These are phyloP conservation scores for Letharia lupina DNA, from an alignment of 495 filamentous ascomycete genomes.

Conservation along the genomic window DNA sequence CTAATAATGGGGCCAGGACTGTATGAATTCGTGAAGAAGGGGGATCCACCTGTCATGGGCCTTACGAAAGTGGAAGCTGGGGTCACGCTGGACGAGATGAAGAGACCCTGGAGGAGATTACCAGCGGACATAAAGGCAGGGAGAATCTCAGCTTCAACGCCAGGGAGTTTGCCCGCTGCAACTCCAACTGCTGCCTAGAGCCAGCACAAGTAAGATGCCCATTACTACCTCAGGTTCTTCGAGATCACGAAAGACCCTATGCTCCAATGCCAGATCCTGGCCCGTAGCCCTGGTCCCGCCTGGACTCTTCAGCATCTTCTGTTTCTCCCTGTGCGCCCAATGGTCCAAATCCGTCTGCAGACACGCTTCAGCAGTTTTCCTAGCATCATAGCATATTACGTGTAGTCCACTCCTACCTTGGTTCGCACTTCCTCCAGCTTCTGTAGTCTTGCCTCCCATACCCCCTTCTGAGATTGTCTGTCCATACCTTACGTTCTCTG, in stretches of 20 bases:
- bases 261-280: conserved; percentile 48
- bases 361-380: conserved; percentile 6
- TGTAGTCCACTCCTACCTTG: conserved; percentile 18
- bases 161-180: conserved; percentile 12
- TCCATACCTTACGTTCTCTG: conserved; percentile 44
- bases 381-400: not conserved
- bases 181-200: conserved; percentile 13
- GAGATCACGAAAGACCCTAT: conserved; percentile 27
- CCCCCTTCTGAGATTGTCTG: conserved; percentile 38
- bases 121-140: conserved; percentile 39
- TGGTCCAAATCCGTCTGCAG: conserved; percentile 16
- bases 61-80: conserved; percentile 81
- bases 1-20: conserved; percentile 49
- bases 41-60: conserved; percentile 84
- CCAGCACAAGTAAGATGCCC: conserved; percentile 11
- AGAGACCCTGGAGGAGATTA: conserved; percentile 61
- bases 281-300: conserved; percentile 55
- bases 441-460: conserved; percentile 34
- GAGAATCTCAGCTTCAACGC: conserved; percentile 19
- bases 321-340: conserved; percentile 27
- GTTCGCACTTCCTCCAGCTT: conserved; percentile 24
- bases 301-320: conserved; percentile 36
- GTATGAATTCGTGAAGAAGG: conserved; percentile 89
- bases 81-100: conserved; percentile 71
- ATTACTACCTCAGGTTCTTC: conserved; percentile 10